Conservation (phyloP, 768 basidiomycete species). For the Pluteus cervinus region DNA sequence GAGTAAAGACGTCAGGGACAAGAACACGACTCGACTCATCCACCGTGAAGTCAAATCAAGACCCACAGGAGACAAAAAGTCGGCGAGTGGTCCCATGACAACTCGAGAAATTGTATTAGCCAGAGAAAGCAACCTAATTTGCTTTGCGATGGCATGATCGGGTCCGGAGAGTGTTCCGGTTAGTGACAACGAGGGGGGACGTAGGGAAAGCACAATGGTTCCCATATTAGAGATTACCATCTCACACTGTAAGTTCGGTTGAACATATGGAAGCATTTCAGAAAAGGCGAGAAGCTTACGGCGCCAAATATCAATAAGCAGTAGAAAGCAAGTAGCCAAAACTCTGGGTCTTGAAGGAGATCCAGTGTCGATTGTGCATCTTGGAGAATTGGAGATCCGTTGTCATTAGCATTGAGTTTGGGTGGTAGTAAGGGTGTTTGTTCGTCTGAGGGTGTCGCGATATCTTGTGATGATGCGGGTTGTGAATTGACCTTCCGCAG, state of each 20-base stretch:
- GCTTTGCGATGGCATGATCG: conserved; percentile 41
- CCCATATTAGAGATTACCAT: conserved; percentile 85
- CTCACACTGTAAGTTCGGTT: conserved; percentile 43
- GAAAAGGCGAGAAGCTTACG: conserved; percentile 35
- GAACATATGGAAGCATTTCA: neutral
- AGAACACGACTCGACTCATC: conserved; percentile 58
- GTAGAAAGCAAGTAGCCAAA: conserved; percentile 58
- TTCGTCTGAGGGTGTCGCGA: conserved; percentile 16
- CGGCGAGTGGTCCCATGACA: conserved; percentile 62
- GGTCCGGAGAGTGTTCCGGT: conserved; percentile 14
- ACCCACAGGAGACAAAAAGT: conserved; percentile 55
- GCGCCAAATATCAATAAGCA: conserved; percentile 56
- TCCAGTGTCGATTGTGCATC: conserved; percentile 23
- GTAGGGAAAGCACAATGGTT: conserved; percentile 64
- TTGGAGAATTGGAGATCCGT: conserved; percentile 4
- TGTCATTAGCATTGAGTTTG: conserved; percentile 2
- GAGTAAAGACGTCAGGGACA: conserved; percentile 41
- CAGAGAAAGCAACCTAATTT: conserved; percentile 66
- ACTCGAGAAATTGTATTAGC: conserved; percentile 71
- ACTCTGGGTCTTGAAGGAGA: conserved; percentile 48
- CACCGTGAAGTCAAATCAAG: conserved; percentile 40
- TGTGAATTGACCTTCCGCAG: conserved; percentile 23
- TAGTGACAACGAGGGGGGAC: conserved; percentile 19
- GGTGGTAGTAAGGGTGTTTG: conserved; percentile 24
- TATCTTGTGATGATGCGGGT: conserved; percentile 1